Base-by-base conservation (phyloP, 1,139 yeast genomes). In the Blastobotrys apis region DNA sequence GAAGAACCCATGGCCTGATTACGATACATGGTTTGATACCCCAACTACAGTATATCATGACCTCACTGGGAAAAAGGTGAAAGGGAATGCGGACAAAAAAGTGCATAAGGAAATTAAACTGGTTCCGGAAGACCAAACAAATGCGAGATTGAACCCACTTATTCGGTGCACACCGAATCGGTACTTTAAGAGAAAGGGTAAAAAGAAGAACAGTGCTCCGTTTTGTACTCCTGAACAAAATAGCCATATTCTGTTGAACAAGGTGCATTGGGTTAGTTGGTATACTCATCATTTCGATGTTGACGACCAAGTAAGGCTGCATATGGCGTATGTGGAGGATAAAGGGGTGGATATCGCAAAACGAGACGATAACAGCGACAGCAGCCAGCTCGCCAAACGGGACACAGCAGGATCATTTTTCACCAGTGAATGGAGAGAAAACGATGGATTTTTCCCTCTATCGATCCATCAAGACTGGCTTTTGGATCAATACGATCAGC, bases 161-260 rank as follows among this genome's bases (percentile, higher is more conserved):
- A 75, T 85, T 56, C 74, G 96, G 64, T 87, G 96, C 66, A 84
- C 90, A 2, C 96, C 96, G 1, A 83, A 82, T 43, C 64, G 74
- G 39, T 87, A 84, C 60, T 72, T 71, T 57, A 75, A 74, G 54
- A 46, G 43, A 37, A 39, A 52, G 15, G 53, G 53, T 22, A 57
- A 44, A 17, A 84, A 80, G 62, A 92, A 92, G 8, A 81, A 78
- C 30, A 78, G 77, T 56, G 90, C 72, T 46, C 96, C 96, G 15
- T 84, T 86, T 63, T 87, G 96, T 63, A 77, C 84, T 22, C 96
- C 95, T 16, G 71, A 68, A 27, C 92, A 84, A 53, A 73, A 78
- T 50, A 59, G 71, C 12, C 69, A 66, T 33, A 70, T 82, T 65
- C 73, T 75, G 51, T 63, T 75, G 50, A 94, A 75, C 33, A 66